Evolutionary conservation across 306 rosid species (phyloP).

Genomic region (Macrotyloma uniflorum): DNA sequence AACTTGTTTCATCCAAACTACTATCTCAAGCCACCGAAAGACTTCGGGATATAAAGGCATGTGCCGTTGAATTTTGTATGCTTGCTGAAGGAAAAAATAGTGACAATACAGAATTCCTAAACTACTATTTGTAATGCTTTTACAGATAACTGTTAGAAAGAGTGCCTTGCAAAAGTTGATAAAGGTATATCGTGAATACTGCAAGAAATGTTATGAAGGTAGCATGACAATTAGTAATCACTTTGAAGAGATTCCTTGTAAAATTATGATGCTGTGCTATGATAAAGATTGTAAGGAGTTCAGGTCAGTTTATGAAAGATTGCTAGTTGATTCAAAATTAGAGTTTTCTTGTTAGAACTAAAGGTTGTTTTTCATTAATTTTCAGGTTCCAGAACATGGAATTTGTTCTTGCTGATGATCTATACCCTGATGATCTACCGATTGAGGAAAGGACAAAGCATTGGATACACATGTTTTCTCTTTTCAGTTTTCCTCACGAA

Average conservation of each 20-base stretch:
- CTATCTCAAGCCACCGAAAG: slow-evolving; percentile 72
- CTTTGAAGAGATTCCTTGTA: slow-evolving; percentile 86
- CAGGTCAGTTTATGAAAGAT: slow-evolving; percentile 61
- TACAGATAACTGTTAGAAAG: slow-evolving; percentile 79
- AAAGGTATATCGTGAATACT: slow-evolving; percentile 76
- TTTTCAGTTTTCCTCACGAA: slow-evolving; percentile 65
- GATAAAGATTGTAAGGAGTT: slow-evolving; percentile 89
- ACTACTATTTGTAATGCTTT: slow-evolving; percentile 28
- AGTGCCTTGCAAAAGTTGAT: slow-evolving; percentile 74
- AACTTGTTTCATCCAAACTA: slow-evolving; percentile 59
- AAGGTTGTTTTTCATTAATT: slow-evolving; percentile 15
- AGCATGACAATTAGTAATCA: slow-evolving; percentile 55
- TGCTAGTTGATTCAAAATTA: slow-evolving; percentile 36
- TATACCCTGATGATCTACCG: slow-evolving; percentile 69
- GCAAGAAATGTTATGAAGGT: slow-evolving; percentile 74
- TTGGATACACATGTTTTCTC: slow-evolving; percentile 86
- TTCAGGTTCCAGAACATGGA: slow-evolving; percentile 85
- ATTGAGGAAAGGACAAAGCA: slow-evolving; percentile 77
- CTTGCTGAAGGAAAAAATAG: slow-evolving; percentile 10
- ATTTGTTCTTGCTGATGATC: slow-evolving; percentile 69
- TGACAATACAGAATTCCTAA: slow-evolving; percentile 18
- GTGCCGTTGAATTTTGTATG: slow-evolving; percentile 28
- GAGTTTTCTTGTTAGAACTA: slow-evolving; percentile 25
- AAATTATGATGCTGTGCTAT: slow-evolving; percentile 86
- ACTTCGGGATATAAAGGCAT: slow-evolving; percentile 90